Conservation (phyloP, 2,329 filamentous ascomycete species). For the Arthrobotrys megalospora region DNA sequence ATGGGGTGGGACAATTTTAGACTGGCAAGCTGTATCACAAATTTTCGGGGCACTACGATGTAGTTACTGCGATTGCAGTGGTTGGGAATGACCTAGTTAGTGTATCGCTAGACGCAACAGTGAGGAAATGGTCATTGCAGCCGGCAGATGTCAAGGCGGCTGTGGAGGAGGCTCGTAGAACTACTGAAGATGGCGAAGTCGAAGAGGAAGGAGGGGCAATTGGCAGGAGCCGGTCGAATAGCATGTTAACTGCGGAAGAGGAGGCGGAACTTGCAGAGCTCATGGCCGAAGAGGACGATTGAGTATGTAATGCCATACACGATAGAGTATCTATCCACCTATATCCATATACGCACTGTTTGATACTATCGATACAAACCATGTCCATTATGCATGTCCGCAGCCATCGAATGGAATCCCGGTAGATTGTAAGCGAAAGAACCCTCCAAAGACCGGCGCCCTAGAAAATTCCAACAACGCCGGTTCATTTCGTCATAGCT, state of each 20-base stretch:
- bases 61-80: constrained; percentile 85
- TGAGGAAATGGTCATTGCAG: constrained; percentile 85
- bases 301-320: neutral
- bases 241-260: constrained; percentile 84
- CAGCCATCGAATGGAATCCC: constrained; percentile 30
- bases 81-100: constrained; percentile 77
- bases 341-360: neutral
- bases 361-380: neutral
- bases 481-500: constrained; percentile 22
- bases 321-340: neutral
- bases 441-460: constrained; percentile 69
- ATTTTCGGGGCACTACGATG: constrained; percentile 89
- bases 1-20: constrained; percentile 64
- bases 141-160: constrained; percentile 74
- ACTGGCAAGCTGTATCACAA: constrained; percentile 81
- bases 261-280: constrained; percentile 92
- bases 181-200: constrained; percentile 68
- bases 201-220: constrained; percentile 69
- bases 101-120: constrained; percentile 89
- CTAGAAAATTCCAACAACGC: constrained; percentile 13
- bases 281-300: constrained; percentile 80
- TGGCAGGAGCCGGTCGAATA: constrained; percentile 69
- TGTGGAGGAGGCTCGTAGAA: constrained; percentile 46
- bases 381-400: neutral
- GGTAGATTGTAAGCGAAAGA: constrained; percentile 88